A percentile compares a stretch with the other conserved stretches of the same genome.
Evolutionary conservation across 495 filamentous ascomycete species (phyloP).

Genomic region (Podospora australis): DNA sequence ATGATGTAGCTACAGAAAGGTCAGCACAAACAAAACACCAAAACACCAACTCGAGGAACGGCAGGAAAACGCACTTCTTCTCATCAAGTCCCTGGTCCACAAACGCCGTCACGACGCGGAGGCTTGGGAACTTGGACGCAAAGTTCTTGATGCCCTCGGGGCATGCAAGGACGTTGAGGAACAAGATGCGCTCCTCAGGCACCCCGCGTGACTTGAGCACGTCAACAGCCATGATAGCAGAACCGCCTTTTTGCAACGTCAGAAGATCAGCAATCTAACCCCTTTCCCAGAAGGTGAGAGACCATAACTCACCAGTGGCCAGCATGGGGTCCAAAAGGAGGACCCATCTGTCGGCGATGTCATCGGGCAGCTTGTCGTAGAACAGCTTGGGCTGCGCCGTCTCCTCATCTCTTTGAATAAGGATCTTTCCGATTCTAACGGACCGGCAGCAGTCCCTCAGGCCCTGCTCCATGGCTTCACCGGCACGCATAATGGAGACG

Average conservation of each 20-base stretch:
- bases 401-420: slow-evolving; percentile 96
- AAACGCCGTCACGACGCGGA: slow-evolving; percentile 93
- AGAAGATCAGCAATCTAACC: slow-evolving; percentile 11
- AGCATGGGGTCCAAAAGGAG: slow-evolving; percentile 98
- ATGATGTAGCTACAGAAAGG: slow-evolving; percentile 72
- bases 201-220: slow-evolving; percentile 83
- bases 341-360: slow-evolving; percentile 89
- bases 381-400: slow-evolving; percentile 86
- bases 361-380: slow-evolving; percentile 92
- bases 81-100: slow-evolving; percentile 89
- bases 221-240: slow-evolving; percentile 93
- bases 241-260: slow-evolving; percentile 57
- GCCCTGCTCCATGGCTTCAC: slow-evolving; percentile 97
- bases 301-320: slow-evolving; percentile 68
- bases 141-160: slow-evolving; percentile 88
- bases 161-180: slow-evolving; percentile 93
- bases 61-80: slow-evolving; percentile 68
- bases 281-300: background rate
- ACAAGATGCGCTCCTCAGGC: slow-evolving; percentile 89
- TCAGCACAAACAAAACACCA: slow-evolving; percentile 15
- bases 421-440: slow-evolving; percentile 93
- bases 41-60: background rate
- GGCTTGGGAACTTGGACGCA: slow-evolving; percentile 82
- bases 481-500: slow-evolving; percentile 96
- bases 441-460: slow-evolving; percentile 93